These are phyloP conservation scores for Ciborinia camelliae DNA, from an alignment of 2,329 filamentous ascomycete species.

Conservation along the genomic window DNA sequence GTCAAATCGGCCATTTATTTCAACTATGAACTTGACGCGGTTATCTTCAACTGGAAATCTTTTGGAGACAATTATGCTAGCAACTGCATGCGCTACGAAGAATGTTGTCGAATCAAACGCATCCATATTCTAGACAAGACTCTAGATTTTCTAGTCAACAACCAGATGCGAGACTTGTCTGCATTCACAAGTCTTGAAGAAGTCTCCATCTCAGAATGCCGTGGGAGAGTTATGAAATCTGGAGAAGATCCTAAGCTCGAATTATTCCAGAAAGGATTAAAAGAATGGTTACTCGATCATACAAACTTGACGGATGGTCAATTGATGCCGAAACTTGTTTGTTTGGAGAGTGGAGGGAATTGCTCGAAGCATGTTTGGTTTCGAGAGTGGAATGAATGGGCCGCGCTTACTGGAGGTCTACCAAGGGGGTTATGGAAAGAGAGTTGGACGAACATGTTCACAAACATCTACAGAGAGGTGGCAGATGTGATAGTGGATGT, in stretches of 20 bases:
- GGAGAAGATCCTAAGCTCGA: neutral
- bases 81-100: neutral
- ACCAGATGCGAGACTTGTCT: neutral
- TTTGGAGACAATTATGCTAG: neutral
- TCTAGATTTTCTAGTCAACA: neutral
- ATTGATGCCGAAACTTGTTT: neutral
- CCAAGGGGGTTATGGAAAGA: neutral
- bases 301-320: neutral
- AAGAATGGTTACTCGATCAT: neutral
- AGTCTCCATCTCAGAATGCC: neutral
- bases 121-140: neutral
- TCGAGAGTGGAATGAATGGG: neutral
- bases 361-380: neutral
- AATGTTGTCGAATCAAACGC: neutral
- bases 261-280: neutral
- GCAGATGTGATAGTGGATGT: neutral
- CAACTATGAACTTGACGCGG: neutral
- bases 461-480: neutral
- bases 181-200: neutral
- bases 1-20: neutral
- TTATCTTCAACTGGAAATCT: neutral
- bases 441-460: neutral
- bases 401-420: neutral
- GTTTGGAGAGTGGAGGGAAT: neutral
- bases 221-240: neutral